Evolutionary conservation across 1,284 basidiomycete species (phyloP).

Genomic region (Sparassis latifolia): DNA sequence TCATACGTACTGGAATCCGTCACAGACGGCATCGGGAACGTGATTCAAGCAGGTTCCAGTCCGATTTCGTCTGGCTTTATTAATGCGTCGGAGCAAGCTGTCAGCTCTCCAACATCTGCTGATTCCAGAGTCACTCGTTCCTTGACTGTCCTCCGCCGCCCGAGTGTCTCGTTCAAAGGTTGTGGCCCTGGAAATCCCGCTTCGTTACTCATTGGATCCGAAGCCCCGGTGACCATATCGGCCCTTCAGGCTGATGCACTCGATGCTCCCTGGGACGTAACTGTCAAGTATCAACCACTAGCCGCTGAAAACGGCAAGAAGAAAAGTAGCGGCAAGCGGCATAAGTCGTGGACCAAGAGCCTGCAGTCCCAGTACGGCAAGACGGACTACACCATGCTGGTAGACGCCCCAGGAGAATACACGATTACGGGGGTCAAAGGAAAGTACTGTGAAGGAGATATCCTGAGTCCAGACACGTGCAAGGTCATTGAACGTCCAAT

Average conservation of each 20-base stretch:
- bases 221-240: conserved; percentile 46
- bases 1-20: conserved; percentile 69
- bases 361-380: conserved; percentile 42
- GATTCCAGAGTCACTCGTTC: conserved; percentile 33
- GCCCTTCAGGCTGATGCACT: conserved; percentile 45
- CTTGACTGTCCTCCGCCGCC: conserved; percentile 72
- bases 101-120: not conserved
- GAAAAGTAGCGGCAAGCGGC: conserved; percentile 31
- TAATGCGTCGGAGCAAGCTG: not conserved
- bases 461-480: conserved; percentile 77
- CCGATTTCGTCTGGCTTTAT: not conserved
- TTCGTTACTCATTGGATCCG: conserved; percentile 68
- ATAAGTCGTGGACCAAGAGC: conserved; percentile 57
- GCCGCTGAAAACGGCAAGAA: conserved; percentile 29
- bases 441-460: conserved; percentile 72
- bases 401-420: conserved; percentile 75
- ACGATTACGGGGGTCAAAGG: conserved; percentile 70
- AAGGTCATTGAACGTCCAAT: conserved; percentile 68
- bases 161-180: conserved; percentile 66
- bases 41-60: conserved; percentile 40
- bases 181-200: conserved; percentile 72
- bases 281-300: conserved; percentile 53
- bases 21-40: conserved; percentile 69
- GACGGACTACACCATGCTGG: conserved; percentile 45
- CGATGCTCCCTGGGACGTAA: conserved; percentile 65